Evolutionary conservation across 495 filamentous ascomycete species (phyloP), one percentile per base, ranked within the genome.

Genomic region (Trichoderma virens): DNA sequence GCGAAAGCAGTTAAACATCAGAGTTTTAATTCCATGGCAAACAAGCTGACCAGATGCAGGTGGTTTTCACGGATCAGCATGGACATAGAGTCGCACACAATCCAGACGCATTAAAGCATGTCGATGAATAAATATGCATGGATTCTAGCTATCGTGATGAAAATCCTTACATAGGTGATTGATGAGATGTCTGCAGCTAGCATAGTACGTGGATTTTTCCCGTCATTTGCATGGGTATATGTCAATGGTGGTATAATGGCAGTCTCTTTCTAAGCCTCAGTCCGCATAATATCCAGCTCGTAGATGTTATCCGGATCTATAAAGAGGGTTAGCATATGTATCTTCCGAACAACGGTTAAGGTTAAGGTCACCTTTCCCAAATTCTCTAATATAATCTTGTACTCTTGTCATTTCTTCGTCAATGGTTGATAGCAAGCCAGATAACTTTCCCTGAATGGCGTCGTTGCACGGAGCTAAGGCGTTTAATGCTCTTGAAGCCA

Each of bases 251-350:
- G n/a, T 11, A 56, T 31, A 16, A 18, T 30, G 25, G 1, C 18
- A 2, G 25, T 56, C 51, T n/a, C 11, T 30, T 13, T 18, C 27
- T 30, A 56, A 56, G 23, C 1, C 2, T 56, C 23, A n/a, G 16
- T 5, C 20, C 6, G 2, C 11, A 13, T 16, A 13, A 56, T 14
- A 16, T 56, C 20, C 64, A 74, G 76, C 51, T 81, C 78, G 67
- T 85, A 86, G n/a, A 77, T 80, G 18, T 76, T 81, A 18, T 82
- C 80, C 8, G 83, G 84, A 78, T 88, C 86, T 72, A 38, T 18
- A 5, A 14, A 16, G 11, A 2, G 2, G 2, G 63, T 71, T 30
- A 70, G 66, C 63, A 35, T 20, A 2, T 18, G 2, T 7, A 5
- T 54, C n/a, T 16, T 18, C n/a, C 38, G 59, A 6, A 39, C 2